A percentile compares a stretch with the other conserved stretches of the same genome.
phyloP scores from a whole-genome alignment of 208 protist species.

The Leishmania mexicana region DNA sequence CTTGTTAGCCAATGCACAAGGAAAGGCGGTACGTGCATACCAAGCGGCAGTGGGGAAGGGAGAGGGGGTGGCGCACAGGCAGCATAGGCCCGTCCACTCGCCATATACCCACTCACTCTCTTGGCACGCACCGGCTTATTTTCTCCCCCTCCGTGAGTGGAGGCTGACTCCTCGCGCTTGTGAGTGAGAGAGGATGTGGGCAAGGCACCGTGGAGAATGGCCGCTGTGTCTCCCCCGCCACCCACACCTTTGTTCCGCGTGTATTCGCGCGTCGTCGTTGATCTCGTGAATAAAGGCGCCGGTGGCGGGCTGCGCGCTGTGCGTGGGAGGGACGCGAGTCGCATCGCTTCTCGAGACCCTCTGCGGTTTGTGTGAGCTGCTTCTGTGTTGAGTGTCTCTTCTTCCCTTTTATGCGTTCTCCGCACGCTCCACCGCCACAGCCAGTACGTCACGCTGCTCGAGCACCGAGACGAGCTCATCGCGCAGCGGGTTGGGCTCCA shows the following conservation, averaged over 20 bases:
- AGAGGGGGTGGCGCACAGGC: not conserved
- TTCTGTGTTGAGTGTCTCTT: not conserved
- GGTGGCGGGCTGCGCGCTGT: not conserved
- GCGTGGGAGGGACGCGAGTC: not conserved
- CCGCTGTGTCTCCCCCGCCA: not conserved
- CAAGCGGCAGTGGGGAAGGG: not conserved
- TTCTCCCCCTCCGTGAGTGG: not conserved
- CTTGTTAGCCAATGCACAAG: not conserved
- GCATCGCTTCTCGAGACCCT: not conserved
- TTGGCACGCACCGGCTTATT: not conserved
- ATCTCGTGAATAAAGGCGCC: not conserved
- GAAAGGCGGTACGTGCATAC: not conserved
- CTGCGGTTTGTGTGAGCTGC: not conserved
- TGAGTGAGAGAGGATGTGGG: not conserved
- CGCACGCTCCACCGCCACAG: constrained; percentile 42
- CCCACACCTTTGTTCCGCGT: not conserved
- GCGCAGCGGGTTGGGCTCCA: constrained; percentile 53
- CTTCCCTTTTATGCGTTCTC: constrained; percentile 12
- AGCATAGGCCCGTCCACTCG: not conserved
- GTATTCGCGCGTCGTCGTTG: not conserved
- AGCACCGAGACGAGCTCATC: constrained; percentile 63
- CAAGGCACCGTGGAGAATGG: not conserved
- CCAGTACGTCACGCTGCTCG: constrained; percentile 56
- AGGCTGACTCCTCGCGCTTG: not conserved
- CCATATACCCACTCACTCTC: not conserved